Percentiles rank a stretch among this genome's conserved stretches.
Evolutionary conservation across 495 filamentous ascomycete species (phyloP).

Genomic region (Penicillium argentinense): DNA sequence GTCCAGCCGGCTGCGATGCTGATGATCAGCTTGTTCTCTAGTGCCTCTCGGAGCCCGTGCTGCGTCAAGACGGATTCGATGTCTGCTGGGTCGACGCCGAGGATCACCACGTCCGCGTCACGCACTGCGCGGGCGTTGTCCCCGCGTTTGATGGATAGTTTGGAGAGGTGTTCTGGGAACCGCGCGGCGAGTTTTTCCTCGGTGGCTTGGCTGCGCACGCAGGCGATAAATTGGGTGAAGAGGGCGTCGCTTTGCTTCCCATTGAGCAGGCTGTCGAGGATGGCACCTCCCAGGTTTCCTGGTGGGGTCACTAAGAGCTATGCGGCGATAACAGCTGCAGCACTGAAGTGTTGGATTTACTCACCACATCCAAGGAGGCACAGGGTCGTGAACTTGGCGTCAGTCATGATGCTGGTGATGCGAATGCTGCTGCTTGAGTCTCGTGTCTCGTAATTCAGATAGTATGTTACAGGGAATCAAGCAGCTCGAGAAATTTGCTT

Average conservation of each 20-base stretch:
- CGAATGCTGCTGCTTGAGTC: background rate
- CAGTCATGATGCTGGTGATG: slow-evolving; percentile 9
- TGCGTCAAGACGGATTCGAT: slow-evolving; percentile 26
- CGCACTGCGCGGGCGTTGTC: slow-evolving; percentile 23
- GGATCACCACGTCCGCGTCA: slow-evolving; percentile 27
- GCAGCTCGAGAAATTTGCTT: too few relatives aligned
- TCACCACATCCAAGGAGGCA: slow-evolving; percentile 41
- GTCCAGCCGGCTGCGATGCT: slow-evolving; percentile 47
- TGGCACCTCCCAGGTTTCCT: slow-evolving; percentile 42
- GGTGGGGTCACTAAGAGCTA: too few relatives aligned
- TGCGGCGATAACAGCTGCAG: too few relatives aligned
- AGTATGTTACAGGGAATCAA: too few relatives aligned
- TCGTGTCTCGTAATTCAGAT: background rate
- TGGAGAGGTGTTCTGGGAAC: slow-evolving; percentile 16
- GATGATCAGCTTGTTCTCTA: slow-evolving; percentile 35
- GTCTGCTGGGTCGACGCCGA: slow-evolving; percentile 34
- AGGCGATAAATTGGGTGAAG: slow-evolving; percentile 32
- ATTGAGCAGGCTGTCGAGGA: slow-evolving; percentile 32
- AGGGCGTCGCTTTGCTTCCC: slow-evolving; percentile 10
- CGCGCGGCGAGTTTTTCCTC: slow-evolving; percentile 10
- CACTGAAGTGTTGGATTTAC: slow-evolving; percentile 2
- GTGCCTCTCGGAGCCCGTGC: slow-evolving; percentile 21
- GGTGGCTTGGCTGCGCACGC: slow-evolving; percentile 30
- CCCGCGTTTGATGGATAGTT: slow-evolving; percentile 16
- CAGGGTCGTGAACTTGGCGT: slow-evolving; percentile 23